Evolutionary conservation across 2,329 filamentous ascomycete genomes (phyloP), one percentile per base, ranked within the genome.

Genomic region (Aspergillus bombycis): DNA sequence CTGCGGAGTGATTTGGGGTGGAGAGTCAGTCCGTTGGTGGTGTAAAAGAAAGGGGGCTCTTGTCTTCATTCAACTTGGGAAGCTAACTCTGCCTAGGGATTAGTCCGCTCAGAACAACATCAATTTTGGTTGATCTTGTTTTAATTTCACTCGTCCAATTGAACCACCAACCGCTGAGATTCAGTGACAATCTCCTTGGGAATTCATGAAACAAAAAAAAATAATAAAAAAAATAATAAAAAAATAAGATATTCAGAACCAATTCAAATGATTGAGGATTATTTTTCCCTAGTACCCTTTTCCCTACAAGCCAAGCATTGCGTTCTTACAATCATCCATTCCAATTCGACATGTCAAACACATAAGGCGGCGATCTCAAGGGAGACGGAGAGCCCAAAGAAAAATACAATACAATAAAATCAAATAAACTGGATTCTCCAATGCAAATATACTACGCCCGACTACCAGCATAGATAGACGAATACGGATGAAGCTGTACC

Each of bases 21-120:
- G 64, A 66, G 67, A 69, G 68, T 48, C 21, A 69, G 68, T 48
- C 21, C 11, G 21, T 26, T 67, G 66, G 64, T 64, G 64, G 62
- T 62, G 46, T 62, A 72, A 76, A 72, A 73, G 73, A 76, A 71
- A 71, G 72, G 74, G 73, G 68, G 65, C 63, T 68, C 52, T 55
- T 55, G 8, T 41, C 38, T 41, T 41, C 48, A 32, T 41, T 62
- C 48, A 52, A 53, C 26, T 28, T 50, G 52, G 55, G 52, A 61
- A 56, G 53, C 62, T 64, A 54, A 61, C 41, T 59, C 60, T 64
- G 57, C 62, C 64, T 60, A 55, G 52, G 52, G 32, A 55, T 38
- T 55, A 55, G 52, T 38, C 32, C 32, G 28, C 21, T 41, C 38
- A 21, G 8, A 46, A 30, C 30, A 57, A 57, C 43, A 46, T 38